phyloP scores from a whole-genome alignment of 2,329 filamentous ascomycete genomes.

The Phialocephala sp. region DNA sequence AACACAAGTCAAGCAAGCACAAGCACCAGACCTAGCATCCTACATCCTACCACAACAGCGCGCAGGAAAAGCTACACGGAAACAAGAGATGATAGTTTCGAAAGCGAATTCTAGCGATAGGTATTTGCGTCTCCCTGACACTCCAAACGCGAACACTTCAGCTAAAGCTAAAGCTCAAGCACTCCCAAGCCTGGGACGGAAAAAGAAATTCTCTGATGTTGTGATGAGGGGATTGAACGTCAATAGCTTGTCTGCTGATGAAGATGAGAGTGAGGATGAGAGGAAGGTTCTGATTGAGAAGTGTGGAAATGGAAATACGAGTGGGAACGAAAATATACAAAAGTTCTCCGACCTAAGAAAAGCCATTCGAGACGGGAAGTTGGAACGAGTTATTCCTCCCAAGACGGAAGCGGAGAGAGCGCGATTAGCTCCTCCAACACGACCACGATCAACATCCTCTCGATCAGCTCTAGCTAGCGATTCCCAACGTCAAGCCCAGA shows the following conservation, averaged over 20 bases:
- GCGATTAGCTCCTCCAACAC: background rate
- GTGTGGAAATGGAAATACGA: background rate
- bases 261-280: background rate
- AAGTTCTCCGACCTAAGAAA: background rate
- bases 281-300: background rate
- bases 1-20: background rate
- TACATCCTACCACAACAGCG: background rate
- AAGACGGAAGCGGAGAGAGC: background rate
- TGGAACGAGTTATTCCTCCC: conserved; percentile 23
- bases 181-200: background rate
- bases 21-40: background rate
- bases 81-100: background rate
- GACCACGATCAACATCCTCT: background rate
- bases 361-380: conserved; percentile 24
- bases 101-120: conserved; percentile 14
- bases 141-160: background rate
- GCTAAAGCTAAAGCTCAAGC: background rate
- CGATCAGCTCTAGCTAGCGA: background rate
- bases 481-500: background rate
- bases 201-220: conserved; percentile 13
- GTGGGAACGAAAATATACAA: background rate
- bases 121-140: background rate
- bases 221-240: conserved; percentile 14
- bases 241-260: background rate
- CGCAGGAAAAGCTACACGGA: background rate